Base-by-base conservation (phyloP, 495 filamentous ascomycete species). In the Ascobolus immersus region DNA sequence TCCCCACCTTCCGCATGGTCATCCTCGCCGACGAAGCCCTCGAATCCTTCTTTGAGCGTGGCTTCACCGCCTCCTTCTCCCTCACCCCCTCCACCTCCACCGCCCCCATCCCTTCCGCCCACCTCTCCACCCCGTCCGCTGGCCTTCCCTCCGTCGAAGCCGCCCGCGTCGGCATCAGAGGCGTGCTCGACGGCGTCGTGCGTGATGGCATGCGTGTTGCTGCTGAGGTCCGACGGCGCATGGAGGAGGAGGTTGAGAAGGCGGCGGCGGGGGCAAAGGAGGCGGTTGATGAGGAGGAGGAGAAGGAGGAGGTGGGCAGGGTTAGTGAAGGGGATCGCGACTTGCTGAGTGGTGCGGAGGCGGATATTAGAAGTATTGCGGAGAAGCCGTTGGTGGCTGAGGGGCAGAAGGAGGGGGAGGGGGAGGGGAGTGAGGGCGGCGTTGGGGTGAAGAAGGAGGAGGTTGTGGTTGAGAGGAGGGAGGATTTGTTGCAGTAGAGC, bases 1-100 rank as follows among this genome's bases (percentile, higher is more conserved):
- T 96, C 6, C 89, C 89, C 0, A 96, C 86, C 14, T 96, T 96
- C 64, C 74, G 86, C 42, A 96, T 96, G 86, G 79, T 96, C 17
- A 72, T 96, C 28, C 67, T 96, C 14, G 86, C 86, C 37, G 86
- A 96, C 50, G 86, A 96, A 45, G 62, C 84, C 2, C 68, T 96
- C 9, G 84, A 96, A 45, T 71, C 79, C 43, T 96, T 96, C 54
- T 96, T 96, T 51, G 86, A 96, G 52, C 71, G 61, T 21, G 68
- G 65, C 38, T 75, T 78, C 55, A 62, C 69, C 0, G 67, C 67
- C 40, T 74, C 68, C n/a, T 76, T 78, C 57, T 62, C 58, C 31
- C 63, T 78, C 13, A 61, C 65, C 34, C n/a, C n/a, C n/a, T n/a
- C n/a, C n/a, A n/a, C n/a, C n/a, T n/a, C n/a, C n/a, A n/a, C n/a